Conservation (phyloP, 2,329 filamentous ascomycete genomes). For the Ascochyta pisi region DNA sequence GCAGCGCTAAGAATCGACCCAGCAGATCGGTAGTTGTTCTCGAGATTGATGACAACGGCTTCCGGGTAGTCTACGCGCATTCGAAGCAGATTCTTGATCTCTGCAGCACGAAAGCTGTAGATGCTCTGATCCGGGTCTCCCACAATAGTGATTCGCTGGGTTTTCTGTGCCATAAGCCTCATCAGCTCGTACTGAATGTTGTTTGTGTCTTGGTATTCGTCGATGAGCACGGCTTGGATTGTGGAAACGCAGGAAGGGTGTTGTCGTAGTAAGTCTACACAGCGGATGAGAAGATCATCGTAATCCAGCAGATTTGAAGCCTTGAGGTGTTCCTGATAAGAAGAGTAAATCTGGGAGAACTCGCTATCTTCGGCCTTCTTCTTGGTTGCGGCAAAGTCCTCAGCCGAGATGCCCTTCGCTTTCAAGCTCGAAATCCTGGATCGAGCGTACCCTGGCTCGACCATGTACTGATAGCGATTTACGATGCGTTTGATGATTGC, state of each 20-base stretch:
- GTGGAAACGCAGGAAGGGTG: conserved; percentile 85
- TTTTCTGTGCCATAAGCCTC: conserved; percentile 78
- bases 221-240: conserved; percentile 88
- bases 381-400: conserved; percentile 50
- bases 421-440: conserved; percentile 75
- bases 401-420: conserved; percentile 59
- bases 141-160: conserved; percentile 86
- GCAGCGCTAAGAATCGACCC: conserved; percentile 82
- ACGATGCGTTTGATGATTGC: conserved; percentile 83
- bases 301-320: conserved; percentile 88
- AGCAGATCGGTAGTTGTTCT: conserved; percentile 95
- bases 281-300: conserved; percentile 87
- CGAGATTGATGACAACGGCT: conserved; percentile 81
- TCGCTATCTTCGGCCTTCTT: conserved; percentile 65
- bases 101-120: conserved; percentile 92
- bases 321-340: conserved; percentile 79
- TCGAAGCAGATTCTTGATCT: conserved; percentile 84
- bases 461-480: conserved; percentile 71
- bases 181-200: conserved; percentile 94
- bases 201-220: conserved; percentile 98
- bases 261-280: conserved; percentile 75
- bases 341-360: conserved; percentile 70
- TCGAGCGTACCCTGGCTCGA: conserved; percentile 75
- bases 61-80: conserved; percentile 78
- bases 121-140: conserved; percentile 98